Conservation (phyloP, 2,329 filamentous ascomycete genomes). For the Trichoderma breve region DNA sequence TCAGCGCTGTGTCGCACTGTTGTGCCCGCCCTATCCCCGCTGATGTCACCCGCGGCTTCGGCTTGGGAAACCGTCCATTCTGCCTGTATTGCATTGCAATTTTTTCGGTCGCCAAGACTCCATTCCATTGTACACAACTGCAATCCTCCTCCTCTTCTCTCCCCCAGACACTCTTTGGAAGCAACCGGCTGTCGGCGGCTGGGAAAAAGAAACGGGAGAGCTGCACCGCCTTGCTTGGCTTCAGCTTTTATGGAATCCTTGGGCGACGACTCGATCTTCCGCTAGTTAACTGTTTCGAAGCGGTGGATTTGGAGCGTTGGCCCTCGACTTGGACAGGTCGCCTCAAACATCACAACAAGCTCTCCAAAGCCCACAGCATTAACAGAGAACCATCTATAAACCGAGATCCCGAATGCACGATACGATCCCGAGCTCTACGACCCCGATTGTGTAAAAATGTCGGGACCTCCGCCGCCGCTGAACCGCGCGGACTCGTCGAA, state of each 20-base stretch:
- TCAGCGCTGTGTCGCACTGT: slow-evolving; percentile 10
- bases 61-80: not conserved
- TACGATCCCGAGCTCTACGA: not conserved
- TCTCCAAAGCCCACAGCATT: not conserved
- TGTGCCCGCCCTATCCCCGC: slow-evolving; percentile 4
- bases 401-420: slow-evolving; percentile 8
- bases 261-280: not conserved
- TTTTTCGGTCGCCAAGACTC: not conserved
- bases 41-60: slow-evolving; percentile 20
- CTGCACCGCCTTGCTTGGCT: not conserved
- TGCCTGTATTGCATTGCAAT: not conserved
- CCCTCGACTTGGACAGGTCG: not conserved
- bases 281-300: not conserved
- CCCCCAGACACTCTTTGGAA: not conserved
- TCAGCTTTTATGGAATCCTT: not conserved
- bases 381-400: not conserved
- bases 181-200: not conserved
- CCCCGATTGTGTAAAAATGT: slow-evolving; percentile 20
- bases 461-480: slow-evolving; percentile 28
- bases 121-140: not conserved
- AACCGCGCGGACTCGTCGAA: slow-evolving; percentile 32
- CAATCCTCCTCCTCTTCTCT: not conserved
- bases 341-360: not conserved
- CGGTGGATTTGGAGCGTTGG: not conserved
- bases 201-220: not conserved